Evolutionary conservation across 805 yeast species (phyloP), one percentile per base, ranked within the genome.

Genomic region (Saccharomyces jurei): DNA sequence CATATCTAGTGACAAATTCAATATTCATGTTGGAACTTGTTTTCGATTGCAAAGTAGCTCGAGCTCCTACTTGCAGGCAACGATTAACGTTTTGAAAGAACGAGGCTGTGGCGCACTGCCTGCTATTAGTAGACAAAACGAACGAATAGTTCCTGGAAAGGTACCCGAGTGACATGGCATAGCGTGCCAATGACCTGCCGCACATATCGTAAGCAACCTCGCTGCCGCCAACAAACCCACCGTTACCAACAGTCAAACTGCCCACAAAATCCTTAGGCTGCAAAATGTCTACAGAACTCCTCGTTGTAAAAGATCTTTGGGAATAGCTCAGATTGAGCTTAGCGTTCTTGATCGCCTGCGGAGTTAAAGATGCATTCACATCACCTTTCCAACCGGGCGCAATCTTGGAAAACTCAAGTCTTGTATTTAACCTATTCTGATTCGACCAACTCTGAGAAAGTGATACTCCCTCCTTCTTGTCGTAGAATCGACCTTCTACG

Each of bases 361-460:
- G 99, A 61, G 88, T 81, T 71, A 87, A 86, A 51, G 88, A 79
- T 61, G 97, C 88, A 71, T 86, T 84, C 69, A 94, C 78, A 76
- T 91, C 96, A 65, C 94, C 86, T 80, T 90, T 92, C 68, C 94
- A 82, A 66, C 98, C 97, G 66, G 96, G 96, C 58, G 97, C 86
- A 9, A 53, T 41, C 74, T 91, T 96, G 56, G 85, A 81, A 68
- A 94, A 81, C 79, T 92, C 97, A 65, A 94, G 81, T 81, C 89
- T 92, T 78, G 98, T 88, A 80, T 83, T 86, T 71, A 94, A 79
- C 61, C 86, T 81, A 75, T 92, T 92, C 74, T 95, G 86, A 66
- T 96, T 89, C 78, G 91, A 86, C 97, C 98, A 91, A 71, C 97
- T 96, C 81, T 94, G 98, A 64, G 97, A 90, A 70, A 94, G 78